phyloP scores from a whole-genome alignment of 805 yeast species.

The Lipomyces starkeyi region DNA sequence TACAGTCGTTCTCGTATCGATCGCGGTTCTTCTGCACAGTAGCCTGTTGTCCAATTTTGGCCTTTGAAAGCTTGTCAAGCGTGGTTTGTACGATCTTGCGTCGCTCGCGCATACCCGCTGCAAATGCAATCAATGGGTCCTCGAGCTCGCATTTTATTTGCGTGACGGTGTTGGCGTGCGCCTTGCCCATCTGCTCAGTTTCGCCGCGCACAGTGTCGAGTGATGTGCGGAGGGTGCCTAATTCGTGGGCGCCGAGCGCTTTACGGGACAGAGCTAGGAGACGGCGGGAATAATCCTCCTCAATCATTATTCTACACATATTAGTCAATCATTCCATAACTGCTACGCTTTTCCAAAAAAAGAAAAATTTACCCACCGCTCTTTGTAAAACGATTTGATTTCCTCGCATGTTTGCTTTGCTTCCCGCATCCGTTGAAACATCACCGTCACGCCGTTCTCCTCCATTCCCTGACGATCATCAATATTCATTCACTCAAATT shows the following conservation, averaged over 20 bases:
- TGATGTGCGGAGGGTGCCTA: conserved; percentile 64
- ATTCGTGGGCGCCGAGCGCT: conserved; percentile 60
- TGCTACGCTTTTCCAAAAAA: background rate
- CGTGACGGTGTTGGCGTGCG: conserved; percentile 59
- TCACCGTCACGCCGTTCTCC: conserved; percentile 61
- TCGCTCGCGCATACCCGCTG: conserved; percentile 57
- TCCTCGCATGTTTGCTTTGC: conserved; percentile 65
- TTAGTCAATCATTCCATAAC: conserved; percentile 45
- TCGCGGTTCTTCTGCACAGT: conserved; percentile 48
- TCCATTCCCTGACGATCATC: conserved; percentile 53
- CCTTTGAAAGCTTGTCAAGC: conserved; percentile 59
- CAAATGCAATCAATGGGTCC: conserved; percentile 60
- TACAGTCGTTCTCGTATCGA: conserved; percentile 63
- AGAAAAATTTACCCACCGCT: conserved; percentile 45
- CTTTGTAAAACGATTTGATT: conserved; percentile 57
- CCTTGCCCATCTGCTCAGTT: conserved; percentile 62
- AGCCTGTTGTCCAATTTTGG: conserved; percentile 50
- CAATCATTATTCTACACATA: conserved; percentile 59
- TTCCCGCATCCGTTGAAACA: conserved; percentile 63
- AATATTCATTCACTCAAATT: background rate
- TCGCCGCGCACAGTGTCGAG: conserved; percentile 64
- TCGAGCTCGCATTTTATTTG: conserved; percentile 59
- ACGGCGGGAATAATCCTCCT: conserved; percentile 71
- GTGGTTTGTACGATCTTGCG: conserved; percentile 63
- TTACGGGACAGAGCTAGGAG: conserved; percentile 59